Evolutionary conservation across 176 grass and related monocot species (phyloP).

Genomic region (Pharus latifolius): DNA sequence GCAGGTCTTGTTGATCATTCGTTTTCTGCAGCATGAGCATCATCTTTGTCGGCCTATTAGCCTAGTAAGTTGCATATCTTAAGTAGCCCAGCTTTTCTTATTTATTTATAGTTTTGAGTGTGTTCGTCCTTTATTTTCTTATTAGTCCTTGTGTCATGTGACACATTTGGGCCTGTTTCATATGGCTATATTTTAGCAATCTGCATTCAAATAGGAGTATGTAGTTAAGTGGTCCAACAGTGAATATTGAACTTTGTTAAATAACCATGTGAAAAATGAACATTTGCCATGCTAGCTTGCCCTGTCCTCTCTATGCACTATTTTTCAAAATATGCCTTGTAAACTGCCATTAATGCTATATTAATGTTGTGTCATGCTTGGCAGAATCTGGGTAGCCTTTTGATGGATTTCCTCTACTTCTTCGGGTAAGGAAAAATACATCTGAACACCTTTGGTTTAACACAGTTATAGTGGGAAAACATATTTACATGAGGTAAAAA

Average conservation of each 20-base stretch:
- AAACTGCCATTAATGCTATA: background rate
- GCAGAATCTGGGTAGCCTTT: constrained; percentile 94
- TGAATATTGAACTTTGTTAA: background rate
- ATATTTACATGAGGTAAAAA: background rate
- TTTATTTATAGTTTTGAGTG: background rate
- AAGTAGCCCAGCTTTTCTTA: background rate
- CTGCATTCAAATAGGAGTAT: background rate
- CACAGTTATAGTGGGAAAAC: background rate
- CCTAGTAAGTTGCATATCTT: constrained; percentile 49
- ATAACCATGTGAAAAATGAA: background rate
- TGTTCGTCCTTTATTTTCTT: background rate
- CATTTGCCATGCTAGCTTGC: no score
- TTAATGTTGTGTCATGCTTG: background rate
- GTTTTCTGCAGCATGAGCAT: constrained; percentile 99
- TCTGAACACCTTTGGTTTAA: constrained; percentile 14
- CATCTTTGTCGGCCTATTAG: constrained; percentile 75
- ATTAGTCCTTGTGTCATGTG: background rate
- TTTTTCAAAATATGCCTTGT: background rate
- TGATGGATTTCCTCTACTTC: constrained; percentile 98
- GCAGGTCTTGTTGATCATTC: constrained; percentile 85
- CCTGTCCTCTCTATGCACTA: background rate
- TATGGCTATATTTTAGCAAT: background rate
- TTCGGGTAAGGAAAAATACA: constrained; percentile 65
- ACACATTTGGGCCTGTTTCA: background rate
- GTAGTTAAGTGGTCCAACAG: background rate